phyloP scores from a whole-genome alignment of 2,329 filamentous ascomycete genomes.

The Verticillium longisporum region DNA sequence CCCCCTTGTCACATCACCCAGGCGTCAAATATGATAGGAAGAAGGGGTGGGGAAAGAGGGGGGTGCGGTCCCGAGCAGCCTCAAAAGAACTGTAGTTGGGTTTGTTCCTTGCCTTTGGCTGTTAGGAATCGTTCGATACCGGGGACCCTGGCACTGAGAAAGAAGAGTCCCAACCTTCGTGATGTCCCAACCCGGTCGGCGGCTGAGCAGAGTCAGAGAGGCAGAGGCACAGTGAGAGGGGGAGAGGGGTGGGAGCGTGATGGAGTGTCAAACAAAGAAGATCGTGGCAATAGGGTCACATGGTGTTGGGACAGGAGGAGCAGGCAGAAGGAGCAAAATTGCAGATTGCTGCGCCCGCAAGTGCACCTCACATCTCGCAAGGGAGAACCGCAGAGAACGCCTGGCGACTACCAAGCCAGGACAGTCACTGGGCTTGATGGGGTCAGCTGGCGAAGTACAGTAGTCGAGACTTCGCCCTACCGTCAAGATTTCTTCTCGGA shows the following conservation, averaged over 20 bases:
- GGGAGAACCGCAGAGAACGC: neutral
- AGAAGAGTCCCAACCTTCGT: neutral
- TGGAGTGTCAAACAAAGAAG: too few relatives aligned
- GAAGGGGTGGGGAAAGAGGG: neutral
- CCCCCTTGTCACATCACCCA: neutral
- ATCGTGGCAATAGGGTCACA: too few relatives aligned
- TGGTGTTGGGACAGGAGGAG: too few relatives aligned
- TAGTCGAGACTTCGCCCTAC: neutral
- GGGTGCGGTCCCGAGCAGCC: neutral
- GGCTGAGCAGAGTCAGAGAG: too few relatives aligned
- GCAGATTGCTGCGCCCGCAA: neutral
- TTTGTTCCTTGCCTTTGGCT: neutral
- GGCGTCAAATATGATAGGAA: neutral
- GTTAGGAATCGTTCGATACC: neutral
- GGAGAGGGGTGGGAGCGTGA: too few relatives aligned
- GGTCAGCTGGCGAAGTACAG: neutral
- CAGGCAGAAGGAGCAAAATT: neutral
- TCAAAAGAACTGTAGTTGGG: neutral
- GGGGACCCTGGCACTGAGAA: neutral
- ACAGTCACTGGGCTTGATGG: neutral
- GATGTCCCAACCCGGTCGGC: too few relatives aligned
- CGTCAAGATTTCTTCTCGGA: neutral
- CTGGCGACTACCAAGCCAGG: neutral
- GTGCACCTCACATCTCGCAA: neutral
- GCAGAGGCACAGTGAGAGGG: too few relatives aligned